A percentile compares a stretch with the other conserved stretches of the same genome.
These are phyloP conservation scores for Fusarium pseudograminearum DNA, from an alignment of 2,329 filamentous ascomycete genomes.

Conservation along the genomic window DNA sequence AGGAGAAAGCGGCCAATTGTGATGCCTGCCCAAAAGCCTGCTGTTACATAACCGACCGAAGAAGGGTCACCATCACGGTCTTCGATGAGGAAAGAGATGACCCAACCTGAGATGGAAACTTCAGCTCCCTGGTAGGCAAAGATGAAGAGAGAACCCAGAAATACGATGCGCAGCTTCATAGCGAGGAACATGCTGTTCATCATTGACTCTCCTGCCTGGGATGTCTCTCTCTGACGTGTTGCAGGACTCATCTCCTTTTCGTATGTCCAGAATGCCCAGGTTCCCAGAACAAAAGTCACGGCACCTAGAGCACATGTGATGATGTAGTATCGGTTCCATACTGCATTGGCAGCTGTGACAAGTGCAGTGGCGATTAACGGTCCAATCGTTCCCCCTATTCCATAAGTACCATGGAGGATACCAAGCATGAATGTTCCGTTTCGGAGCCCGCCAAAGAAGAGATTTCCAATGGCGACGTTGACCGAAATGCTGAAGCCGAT, in stretches of 20 bases:
- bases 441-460: slow-evolving; percentile 67
- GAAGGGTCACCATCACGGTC: slow-evolving; percentile 76
- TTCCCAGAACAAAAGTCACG: slow-evolving; percentile 67
- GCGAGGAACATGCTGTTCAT: slow-evolving; percentile 61
- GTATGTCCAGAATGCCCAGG: slow-evolving; percentile 78
- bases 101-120: slow-evolving; percentile 87
- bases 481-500: slow-evolving; percentile 70
- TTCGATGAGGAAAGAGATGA: slow-evolving; percentile 84
- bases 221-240: slow-evolving; percentile 52
- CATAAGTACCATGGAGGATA: slow-evolving; percentile 74
- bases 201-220: slow-evolving; percentile 42
- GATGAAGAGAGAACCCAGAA: slow-evolving; percentile 83
- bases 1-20: slow-evolving; percentile 81
- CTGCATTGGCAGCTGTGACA: slow-evolving; percentile 66
- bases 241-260: slow-evolving; percentile 67
- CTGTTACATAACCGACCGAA: slow-evolving; percentile 82
- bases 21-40: slow-evolving; percentile 79
- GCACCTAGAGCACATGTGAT: slow-evolving; percentile 71
- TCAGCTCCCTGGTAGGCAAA: slow-evolving; percentile 89
- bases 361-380: slow-evolving; percentile 82
- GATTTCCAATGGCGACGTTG: slow-evolving; percentile 69
- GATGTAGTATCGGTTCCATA: slow-evolving; percentile 81
- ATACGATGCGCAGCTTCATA: slow-evolving; percentile 68
- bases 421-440: slow-evolving; percentile 69
- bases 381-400: slow-evolving; percentile 72